phyloP scores from a whole-genome alignment of 108 stramenopile species.

The Conticribra guillardii region DNA sequence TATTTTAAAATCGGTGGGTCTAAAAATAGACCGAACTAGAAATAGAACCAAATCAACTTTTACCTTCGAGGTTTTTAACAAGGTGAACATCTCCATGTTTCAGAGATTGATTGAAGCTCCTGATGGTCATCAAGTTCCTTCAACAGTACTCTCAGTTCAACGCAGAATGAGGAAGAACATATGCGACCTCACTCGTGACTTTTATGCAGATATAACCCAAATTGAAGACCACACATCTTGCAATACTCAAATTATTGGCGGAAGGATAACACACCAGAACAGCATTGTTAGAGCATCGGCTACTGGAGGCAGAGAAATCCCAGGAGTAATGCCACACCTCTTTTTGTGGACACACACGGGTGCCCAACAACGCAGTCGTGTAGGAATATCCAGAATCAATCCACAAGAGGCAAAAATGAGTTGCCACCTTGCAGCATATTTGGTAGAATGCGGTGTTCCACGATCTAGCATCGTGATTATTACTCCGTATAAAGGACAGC shows the following conservation, averaged over 20 bases:
- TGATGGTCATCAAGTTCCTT: slow-evolving; percentile 38
- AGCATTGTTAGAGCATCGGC: slow-evolving; percentile 4
- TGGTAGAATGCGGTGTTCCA: slow-evolving; percentile 46
- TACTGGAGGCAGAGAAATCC: slow-evolving; percentile 40
- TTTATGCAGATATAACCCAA: slow-evolving; percentile 34
- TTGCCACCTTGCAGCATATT: slow-evolving; percentile 23
- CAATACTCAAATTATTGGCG: slow-evolving; percentile 19
- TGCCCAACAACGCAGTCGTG: slow-evolving; percentile 21
- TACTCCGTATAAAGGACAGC: slow-evolving; percentile 57
- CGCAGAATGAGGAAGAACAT: slow-evolving; percentile 53
- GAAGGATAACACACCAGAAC: background rate
- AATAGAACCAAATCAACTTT: too few species aligned
- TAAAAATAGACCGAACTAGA: too few species aligned
- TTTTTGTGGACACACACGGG: slow-evolving; percentile 50
- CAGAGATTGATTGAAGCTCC: slow-evolving; percentile 43
- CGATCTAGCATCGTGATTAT: slow-evolving; percentile 47
- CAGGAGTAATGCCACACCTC: slow-evolving; percentile 44
- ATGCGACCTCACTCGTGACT: slow-evolving; percentile 48
- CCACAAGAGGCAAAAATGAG: slow-evolving; percentile 33
- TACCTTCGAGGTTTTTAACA: slow-evolving; percentile 36
- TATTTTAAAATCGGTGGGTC: too few species aligned
- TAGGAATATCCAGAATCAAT: slow-evolving; percentile 26
- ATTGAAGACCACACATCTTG: slow-evolving; percentile 48
- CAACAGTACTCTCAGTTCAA: slow-evolving; percentile 49
- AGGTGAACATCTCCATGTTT: slow-evolving; percentile 55